Percentiles rank a stretch among this genome's conserved stretches.
phyloP scores from a whole-genome alignment of 2,329 filamentous ascomycete species.

The Fusarium newnesense region DNA sequence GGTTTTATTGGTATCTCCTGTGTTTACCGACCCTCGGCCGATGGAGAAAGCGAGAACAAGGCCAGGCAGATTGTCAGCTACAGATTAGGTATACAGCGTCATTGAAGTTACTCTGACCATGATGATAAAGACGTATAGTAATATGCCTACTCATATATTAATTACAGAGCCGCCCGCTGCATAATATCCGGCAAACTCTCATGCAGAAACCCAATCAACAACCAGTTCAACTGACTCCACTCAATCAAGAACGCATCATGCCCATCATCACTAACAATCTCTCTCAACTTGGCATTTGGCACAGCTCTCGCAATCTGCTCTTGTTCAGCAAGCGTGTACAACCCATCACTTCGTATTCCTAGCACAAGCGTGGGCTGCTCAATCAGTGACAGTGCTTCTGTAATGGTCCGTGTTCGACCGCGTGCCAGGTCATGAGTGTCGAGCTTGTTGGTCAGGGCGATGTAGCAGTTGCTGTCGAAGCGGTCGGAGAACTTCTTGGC shows the following conservation, averaged over 20 bases:
- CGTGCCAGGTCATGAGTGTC: background rate
- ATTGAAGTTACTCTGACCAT: fast-evolving
- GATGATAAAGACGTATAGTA: too few relatives aligned
- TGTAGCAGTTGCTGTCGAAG: background rate
- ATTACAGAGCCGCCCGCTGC: background rate
- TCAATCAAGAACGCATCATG: background rate
- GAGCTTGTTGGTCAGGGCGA: background rate
- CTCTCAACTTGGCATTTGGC: background rate
- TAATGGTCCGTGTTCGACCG: background rate
- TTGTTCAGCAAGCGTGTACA: background rate
- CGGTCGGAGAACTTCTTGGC: background rate
- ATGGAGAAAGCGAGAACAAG: background rate
- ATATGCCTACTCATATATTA: too few relatives aligned
- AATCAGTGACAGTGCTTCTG: background rate
- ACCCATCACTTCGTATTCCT: background rate
- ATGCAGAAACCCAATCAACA: background rate
- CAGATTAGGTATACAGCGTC: background rate
- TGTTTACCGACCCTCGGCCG: fast-evolving
- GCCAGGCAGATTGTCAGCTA: background rate
- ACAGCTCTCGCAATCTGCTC: background rate
- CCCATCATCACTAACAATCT: background rate
- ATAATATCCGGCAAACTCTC: background rate
- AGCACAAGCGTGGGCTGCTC: background rate
- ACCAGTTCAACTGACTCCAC: background rate
- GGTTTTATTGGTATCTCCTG: background rate